Conservation (phyloP, 495 filamentous ascomycete species). For the Astrothelium macrocarpum region DNA sequence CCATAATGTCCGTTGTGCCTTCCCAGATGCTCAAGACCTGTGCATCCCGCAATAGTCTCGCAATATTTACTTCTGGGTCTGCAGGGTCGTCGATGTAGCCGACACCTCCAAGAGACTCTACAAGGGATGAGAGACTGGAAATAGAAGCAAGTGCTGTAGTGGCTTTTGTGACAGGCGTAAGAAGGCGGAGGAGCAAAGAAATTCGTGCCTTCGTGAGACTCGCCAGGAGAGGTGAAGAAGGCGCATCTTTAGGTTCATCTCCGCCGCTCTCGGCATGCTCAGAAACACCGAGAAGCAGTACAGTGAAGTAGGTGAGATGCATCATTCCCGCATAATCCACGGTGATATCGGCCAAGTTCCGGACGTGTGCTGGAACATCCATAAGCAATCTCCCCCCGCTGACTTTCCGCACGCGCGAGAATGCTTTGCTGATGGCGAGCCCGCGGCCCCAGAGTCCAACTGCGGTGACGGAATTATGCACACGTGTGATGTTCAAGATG, state of each 20-base stretch:
- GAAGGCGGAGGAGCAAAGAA: slow-evolving; percentile 49
- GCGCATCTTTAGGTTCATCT: neutral
- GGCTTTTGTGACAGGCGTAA: slow-evolving; percentile 60
- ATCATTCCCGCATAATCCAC: slow-evolving; percentile 48
- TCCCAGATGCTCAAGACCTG: slow-evolving; percentile 64
- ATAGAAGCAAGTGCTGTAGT: slow-evolving; percentile 48
- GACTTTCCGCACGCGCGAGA: slow-evolving; percentile 44
- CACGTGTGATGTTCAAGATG: slow-evolving; percentile 58
- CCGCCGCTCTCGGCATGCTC: slow-evolving; percentile 29
- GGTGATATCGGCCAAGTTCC: slow-evolving; percentile 46
- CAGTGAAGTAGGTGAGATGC: slow-evolving; percentile 51
- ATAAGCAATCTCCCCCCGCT: slow-evolving; percentile 40
- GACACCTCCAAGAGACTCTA: slow-evolving; percentile 65
- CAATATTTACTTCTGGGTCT: slow-evolving; percentile 53
- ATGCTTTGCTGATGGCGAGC: slow-evolving; percentile 51
- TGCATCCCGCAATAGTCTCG: slow-evolving; percentile 55
- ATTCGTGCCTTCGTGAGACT: neutral
- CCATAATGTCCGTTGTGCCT: slow-evolving; percentile 63
- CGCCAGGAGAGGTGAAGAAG: neutral
- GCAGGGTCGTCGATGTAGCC: slow-evolving; percentile 57
- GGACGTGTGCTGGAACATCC: slow-evolving; percentile 50
- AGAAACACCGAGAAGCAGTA: slow-evolving; percentile 45
- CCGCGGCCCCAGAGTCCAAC: slow-evolving; percentile 50
- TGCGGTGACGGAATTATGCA: slow-evolving; percentile 52
- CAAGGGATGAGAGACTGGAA: slow-evolving; percentile 50